Evolutionary conservation across 2,329 filamentous ascomycete genomes (phyloP), one percentile per base, ranked within the genome.

Genomic region (Aphanocladium album): DNA sequence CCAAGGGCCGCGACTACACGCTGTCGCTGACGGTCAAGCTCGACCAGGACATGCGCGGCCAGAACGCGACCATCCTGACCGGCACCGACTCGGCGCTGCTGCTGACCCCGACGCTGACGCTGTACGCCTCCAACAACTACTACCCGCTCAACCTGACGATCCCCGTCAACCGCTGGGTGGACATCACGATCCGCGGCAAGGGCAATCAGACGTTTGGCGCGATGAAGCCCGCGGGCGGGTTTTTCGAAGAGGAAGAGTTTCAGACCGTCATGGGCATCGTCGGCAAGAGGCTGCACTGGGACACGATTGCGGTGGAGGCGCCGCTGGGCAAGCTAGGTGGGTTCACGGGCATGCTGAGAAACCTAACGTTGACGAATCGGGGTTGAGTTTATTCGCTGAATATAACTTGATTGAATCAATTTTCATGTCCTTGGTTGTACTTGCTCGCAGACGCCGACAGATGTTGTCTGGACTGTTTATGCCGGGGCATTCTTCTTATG

Each of bases 1-100:
- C 79, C 50, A 86, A 85, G 67, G 83, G 83, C 3, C 75, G 81
- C 61, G 74, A 84, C 65, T 85, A 86, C 68, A 83, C 79, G 0
- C 73, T 86, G 1, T 73, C 77, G 0, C 73, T 85, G 11, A 70
- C 73, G 2, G 64, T 81, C 4, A 70, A 64, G 30, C 41, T 76
- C 11, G 63, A 69, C 19, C 65, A 71, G 1, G 70, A 76, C 1
- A 65, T 64, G 0, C 68, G 69, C 17, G 57, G 65, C 1, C 70
- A 66, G 2, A 76, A 76, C 41, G 75, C 74, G 0, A 76, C 72
- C 2, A 67, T 80, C 19, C 69, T 81, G 17, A 67, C 70, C 0
- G 79, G 77, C 21, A 66, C 62, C 2, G 80, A 78, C 67, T 83
- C 77, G 3, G 69, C 69, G 5, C 74, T 81, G n/a, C 64, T 74